Conservation (phyloP, 495 filamentous ascomycete genomes). For the Parachaetomium inaequale region DNA sequence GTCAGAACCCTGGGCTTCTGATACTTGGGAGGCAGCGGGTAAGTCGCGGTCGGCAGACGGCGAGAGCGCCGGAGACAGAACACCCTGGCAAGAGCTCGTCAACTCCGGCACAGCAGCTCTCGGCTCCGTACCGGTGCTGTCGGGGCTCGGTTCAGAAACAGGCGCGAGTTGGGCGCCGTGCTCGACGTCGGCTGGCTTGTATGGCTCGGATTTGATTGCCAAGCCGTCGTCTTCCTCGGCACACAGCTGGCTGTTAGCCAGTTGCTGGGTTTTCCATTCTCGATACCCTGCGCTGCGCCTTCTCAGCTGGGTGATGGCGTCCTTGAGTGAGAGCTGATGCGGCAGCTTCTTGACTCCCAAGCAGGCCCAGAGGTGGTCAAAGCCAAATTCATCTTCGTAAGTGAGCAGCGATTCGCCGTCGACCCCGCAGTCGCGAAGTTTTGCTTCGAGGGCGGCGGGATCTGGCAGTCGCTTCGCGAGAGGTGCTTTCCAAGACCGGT, state of each 20-base stretch:
- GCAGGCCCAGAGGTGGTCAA: conserved; percentile 24
- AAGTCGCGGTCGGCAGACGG: not conserved
- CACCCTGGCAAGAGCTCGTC: not conserved
- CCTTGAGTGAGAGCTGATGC: conserved; percentile 35
- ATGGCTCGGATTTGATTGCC: conserved; percentile 7
- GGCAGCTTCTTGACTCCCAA: conserved; percentile 34
- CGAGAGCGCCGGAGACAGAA: conserved; percentile 13
- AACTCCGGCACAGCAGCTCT: not conserved
- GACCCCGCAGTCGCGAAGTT: conserved; percentile 56
- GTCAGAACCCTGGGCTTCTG: not conserved
- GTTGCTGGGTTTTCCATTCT: conserved; percentile 25
- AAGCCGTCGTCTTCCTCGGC: not conserved
- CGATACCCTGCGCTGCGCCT: conserved; percentile 34
- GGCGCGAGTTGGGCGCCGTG: not conserved
- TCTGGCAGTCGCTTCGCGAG: conserved; percentile 46
- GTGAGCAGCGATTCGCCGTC: conserved; percentile 60
- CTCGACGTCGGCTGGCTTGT: conserved; percentile 10
- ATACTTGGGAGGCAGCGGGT: not conserved
- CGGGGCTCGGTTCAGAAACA: not conserved
- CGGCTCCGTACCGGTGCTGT: not conserved
- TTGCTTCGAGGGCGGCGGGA: conserved; percentile 44
- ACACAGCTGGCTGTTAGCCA: not conserved
- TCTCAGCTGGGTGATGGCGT: conserved; percentile 31
- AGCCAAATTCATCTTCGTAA: conserved; percentile 28
- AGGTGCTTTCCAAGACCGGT: conserved; percentile 43